Evolutionary conservation across 2,329 filamentous ascomycete genomes (phyloP).

Genomic region (Arthrobotrys iridis): DNA sequence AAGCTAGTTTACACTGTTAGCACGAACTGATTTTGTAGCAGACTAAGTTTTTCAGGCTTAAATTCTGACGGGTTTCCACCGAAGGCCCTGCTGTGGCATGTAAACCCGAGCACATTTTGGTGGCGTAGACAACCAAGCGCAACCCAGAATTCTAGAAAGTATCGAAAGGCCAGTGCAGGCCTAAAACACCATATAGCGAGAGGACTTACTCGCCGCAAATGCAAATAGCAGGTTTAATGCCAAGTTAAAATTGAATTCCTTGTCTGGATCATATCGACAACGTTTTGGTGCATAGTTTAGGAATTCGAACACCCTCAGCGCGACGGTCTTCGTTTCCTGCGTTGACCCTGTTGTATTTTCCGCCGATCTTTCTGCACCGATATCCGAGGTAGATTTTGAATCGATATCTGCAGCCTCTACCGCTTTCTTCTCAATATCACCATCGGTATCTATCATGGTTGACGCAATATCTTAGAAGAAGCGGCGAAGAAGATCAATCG

Average conservation of each 20-base stretch:
- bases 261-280: constrained; percentile 74
- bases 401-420: constrained; percentile 9
- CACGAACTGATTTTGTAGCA: constrained; percentile 52
- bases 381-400: constrained; percentile 31
- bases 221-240: constrained; percentile 76
- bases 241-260: constrained; percentile 75
- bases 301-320: not conserved
- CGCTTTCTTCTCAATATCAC: constrained; percentile 35
- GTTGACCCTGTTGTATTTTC: constrained; percentile 48
- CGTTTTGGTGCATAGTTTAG: constrained; percentile 64
- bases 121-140: not conserved
- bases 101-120: not conserved
- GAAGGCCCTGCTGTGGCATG: not conserved
- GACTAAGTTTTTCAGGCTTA: no score
- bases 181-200: not conserved
- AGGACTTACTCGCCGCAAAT: constrained; percentile 64
- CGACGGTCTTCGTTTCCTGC: not conserved
- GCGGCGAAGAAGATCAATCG: not conserved
- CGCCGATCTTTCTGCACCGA: not conserved
- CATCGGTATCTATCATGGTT: constrained; percentile 20
- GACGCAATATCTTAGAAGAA: not conserved
- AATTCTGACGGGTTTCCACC: constrained; percentile 5
- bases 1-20: constrained; percentile 63
- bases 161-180: not conserved
- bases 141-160: not conserved